phyloP scores from a whole-genome alignment of 352 stramenopile species.

The Globisporangium parvum region DNA sequence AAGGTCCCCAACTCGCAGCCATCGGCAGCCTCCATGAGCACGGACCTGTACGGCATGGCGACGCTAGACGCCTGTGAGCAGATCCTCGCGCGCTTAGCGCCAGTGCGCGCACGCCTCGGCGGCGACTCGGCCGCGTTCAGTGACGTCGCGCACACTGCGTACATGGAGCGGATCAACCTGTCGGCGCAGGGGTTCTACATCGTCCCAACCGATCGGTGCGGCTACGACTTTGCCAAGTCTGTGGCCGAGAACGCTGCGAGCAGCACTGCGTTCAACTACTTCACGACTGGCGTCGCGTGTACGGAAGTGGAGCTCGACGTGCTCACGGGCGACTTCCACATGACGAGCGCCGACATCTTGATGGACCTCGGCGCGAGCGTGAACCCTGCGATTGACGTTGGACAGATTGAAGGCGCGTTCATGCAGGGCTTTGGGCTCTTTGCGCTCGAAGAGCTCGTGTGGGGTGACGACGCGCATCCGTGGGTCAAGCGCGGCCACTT shows the following conservation, averaged over 20 bases:
- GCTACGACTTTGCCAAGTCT: slow-evolving; percentile 90
- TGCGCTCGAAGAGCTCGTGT: slow-evolving; percentile 93
- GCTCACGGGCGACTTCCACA: slow-evolving; percentile 91
- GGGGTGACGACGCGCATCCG: slow-evolving; percentile 90
- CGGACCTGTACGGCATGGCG: slow-evolving; percentile 96
- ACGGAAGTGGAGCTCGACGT: slow-evolving; percentile 94
- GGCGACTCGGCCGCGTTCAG: slow-evolving; percentile 64
- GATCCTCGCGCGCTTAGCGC: slow-evolving; percentile 88
- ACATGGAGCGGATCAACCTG: slow-evolving; percentile 92
- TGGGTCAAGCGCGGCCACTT: slow-evolving; percentile 91
- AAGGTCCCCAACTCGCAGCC: slow-evolving; percentile 94
- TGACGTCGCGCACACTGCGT: slow-evolving; percentile 84
- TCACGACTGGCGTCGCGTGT: slow-evolving; percentile 92
- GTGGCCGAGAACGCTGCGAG: slow-evolving; percentile 87
- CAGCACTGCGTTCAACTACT: slow-evolving; percentile 94
- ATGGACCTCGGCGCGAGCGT: slow-evolving; percentile 94
- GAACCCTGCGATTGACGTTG: slow-evolving; percentile 96
- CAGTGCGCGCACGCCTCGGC: slow-evolving; percentile 73
- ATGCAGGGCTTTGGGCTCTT: slow-evolving; percentile 94
- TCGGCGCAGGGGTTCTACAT: slow-evolving; percentile 96
- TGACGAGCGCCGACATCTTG: slow-evolving; percentile 76
- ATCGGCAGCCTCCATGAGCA: slow-evolving; percentile 94
- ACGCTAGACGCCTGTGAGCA: slow-evolving; percentile 95
- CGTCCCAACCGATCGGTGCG: slow-evolving; percentile 86
- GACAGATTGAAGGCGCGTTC: slow-evolving; percentile 97